Percentiles rank a stretch among this genome's conserved stretches.
Evolutionary conservation across 257 asterid genomes (phyloP).

Genomic region (Apocynum venetum): DNA sequence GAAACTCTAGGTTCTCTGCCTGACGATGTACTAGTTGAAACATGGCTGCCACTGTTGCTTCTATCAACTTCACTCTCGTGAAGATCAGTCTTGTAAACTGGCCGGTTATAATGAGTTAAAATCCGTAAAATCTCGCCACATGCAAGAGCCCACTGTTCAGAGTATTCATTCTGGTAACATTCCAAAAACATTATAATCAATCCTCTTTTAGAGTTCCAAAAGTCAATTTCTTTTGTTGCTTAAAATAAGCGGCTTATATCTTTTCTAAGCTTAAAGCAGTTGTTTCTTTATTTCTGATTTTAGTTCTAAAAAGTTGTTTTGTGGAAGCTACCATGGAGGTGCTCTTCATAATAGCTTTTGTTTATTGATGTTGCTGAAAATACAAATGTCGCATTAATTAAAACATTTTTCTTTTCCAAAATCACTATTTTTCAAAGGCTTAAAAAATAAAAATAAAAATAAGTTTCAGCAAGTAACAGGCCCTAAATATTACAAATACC

Average conservation of each 20-base stretch:
- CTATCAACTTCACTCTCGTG: constrained; percentile 60
- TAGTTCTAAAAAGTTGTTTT: not conserved
- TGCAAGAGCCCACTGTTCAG: constrained; percentile 99
- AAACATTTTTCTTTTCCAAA: not conserved
- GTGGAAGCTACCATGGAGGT: not conserved
- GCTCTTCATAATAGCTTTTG: not conserved
- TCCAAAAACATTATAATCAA: constrained; percentile 21
- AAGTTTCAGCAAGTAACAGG: not conserved
- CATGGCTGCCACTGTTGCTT: constrained; percentile 62
- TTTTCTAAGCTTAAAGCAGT: not conserved
- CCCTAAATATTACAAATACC: not conserved
- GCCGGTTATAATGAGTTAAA: constrained; percentile 92
- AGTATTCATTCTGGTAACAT: constrained; percentile 69
- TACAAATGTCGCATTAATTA: not conserved
- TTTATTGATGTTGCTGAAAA: not conserved
- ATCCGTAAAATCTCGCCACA: constrained; percentile 96
- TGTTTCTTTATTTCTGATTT: not conserved
- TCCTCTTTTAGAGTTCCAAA: constrained; percentile 13
- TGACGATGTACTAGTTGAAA: constrained; percentile 62
- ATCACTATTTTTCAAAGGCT: not conserved
- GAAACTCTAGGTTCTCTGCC: constrained; percentile 41
- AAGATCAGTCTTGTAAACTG: constrained; percentile 71
- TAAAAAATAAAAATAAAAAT: too few relatives aligned
- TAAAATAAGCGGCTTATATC: not conserved
- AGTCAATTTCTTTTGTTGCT: not conserved